Base-by-base conservation (phyloP, 2,329 filamentous ascomycete genomes). In the Phaeosphaeria sp. region DNA sequence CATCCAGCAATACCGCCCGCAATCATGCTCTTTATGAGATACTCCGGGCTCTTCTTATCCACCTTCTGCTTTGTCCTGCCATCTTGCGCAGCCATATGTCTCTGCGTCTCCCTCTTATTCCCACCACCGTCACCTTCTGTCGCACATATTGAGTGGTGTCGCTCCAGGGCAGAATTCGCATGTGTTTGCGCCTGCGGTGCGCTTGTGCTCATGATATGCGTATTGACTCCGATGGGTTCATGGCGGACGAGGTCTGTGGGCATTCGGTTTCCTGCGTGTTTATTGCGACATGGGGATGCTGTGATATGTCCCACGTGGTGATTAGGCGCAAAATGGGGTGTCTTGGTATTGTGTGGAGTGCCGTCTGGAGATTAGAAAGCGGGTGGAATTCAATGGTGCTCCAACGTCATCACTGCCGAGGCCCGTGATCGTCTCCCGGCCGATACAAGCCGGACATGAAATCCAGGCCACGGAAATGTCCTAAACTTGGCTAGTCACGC, bases 1-100 rank as follows among this genome's bases (percentile, higher is more conserved):
- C 93, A 97, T 65, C 94, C 95, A 52, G 95, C 95, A 58, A 97
- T 66, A 17, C 95, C 95, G 48, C 95, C 95, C 1, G 95, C 94
- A 30, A 96, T 80, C 33, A 91, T 92, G 60, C 90, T 95, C 68
- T 91, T 87, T 78, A 92, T 83, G 44, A 95, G 81, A 78, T 98
- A 98, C 68, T 96, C 91, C 64, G 90, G 81, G 74, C 89, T 95
- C 73, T 89, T 87, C 78, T 89, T 92, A 63, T 90, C 82, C 25
- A 85, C 76, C 68, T 83, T 84, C 63, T 81, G 81, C 60, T 58
- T 58, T 46, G 44, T 17, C 27, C 54, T 63, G 43, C 54, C 55
- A 51, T 56, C 56, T 27, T 51, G 55, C 20, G 43, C 41, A 6
- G n/a, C 41, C 41, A 43, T 43, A n/a, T 18, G n/a, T 43, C 41